Percentiles rank a stretch among this genome's conserved stretches.
These are phyloP conservation scores for Heliamphora pulchella DNA, from an alignment of 179 eudicot species.

Conservation along the genomic window DNA sequence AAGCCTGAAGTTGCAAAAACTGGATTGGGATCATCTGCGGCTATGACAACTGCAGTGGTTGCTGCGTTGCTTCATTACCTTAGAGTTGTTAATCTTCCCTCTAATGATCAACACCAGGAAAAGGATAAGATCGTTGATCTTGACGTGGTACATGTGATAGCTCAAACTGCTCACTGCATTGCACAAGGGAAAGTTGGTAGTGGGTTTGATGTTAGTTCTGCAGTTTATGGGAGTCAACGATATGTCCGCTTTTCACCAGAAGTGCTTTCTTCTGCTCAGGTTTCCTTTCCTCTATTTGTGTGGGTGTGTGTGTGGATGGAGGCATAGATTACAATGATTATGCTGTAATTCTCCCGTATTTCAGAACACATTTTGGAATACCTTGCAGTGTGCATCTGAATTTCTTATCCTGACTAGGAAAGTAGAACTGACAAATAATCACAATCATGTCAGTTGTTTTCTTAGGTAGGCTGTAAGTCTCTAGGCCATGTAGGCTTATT, in stretches of 20 bases:
- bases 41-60: constrained; percentile 97
- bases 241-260: constrained; percentile 94
- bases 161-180: constrained; percentile 97
- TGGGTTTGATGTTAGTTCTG: constrained; percentile 98
- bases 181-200: constrained; percentile 99
- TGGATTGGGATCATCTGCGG: constrained; percentile 97
- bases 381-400: neutral
- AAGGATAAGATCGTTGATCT: constrained; percentile 36
- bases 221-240: constrained; percentile 97
- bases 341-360: neutral
- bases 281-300: constrained; percentile 23
- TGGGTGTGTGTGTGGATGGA: no score
- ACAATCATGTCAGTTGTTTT: neutral
- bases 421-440: neutral
- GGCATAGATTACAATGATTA: neutral
- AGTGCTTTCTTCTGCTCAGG: constrained; percentile 93
- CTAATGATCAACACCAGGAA: constrained; percentile 28
- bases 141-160: constrained; percentile 80
- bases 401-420: neutral
- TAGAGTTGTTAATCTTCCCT: constrained; percentile 60
- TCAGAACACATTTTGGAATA: neutral
- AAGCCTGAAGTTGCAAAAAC: constrained; percentile 98
- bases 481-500: neutral
- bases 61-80: constrained; percentile 91
- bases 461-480: constrained; percentile 2